Evolutionary conservation across 2,329 filamentous ascomycete species (phyloP).

Genomic region (Aspergillus ustus): DNA sequence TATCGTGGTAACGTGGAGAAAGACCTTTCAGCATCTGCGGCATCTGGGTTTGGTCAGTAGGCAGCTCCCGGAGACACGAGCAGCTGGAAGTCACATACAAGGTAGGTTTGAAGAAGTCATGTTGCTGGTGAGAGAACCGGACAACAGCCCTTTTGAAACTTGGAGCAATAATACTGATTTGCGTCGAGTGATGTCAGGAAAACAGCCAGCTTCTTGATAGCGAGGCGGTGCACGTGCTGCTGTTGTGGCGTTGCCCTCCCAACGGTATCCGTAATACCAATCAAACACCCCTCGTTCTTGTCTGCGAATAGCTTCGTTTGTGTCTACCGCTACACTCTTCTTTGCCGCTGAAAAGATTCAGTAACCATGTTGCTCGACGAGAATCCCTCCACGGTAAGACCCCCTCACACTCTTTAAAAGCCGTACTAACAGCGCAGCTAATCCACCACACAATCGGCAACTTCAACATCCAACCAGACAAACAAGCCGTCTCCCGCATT

Average conservation of each 20-base stretch:
- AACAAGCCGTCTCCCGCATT: conserved; percentile 79
- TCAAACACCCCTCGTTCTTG: conserved; percentile 14
- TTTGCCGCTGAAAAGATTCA: conserved; percentile 4
- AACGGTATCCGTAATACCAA: conserved; percentile 28
- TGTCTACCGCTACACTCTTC: not conserved
- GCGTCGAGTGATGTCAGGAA: conserved; percentile 14
- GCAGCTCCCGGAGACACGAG: not conserved
- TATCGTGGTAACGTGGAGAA: not conserved
- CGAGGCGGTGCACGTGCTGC: conserved; percentile 26
- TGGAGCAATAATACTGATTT: not conserved
- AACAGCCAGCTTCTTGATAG: conserved; percentile 10
- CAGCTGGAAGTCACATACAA: conserved; percentile 44
- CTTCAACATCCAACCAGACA: conserved; percentile 94
- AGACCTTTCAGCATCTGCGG: conserved; percentile 94
- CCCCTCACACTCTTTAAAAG: not conserved
- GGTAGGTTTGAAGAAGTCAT: conserved; percentile 50
- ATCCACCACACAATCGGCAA: conserved; percentile 90
- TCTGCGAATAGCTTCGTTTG: conserved; percentile 6
- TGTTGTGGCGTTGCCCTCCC: conserved; percentile 46
- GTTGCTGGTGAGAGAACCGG: conserved; percentile 33
- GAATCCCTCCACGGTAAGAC: conserved; percentile 78
- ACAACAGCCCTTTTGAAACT: not conserved
- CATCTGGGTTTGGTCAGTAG: conserved; percentile 64
- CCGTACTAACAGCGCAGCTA: conserved; percentile 60
- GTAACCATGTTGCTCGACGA: conserved; percentile 89